Evolutionary conservation across 2,329 filamentous ascomycete genomes (phyloP).

Genomic region (Lachnellula hyalina): DNA sequence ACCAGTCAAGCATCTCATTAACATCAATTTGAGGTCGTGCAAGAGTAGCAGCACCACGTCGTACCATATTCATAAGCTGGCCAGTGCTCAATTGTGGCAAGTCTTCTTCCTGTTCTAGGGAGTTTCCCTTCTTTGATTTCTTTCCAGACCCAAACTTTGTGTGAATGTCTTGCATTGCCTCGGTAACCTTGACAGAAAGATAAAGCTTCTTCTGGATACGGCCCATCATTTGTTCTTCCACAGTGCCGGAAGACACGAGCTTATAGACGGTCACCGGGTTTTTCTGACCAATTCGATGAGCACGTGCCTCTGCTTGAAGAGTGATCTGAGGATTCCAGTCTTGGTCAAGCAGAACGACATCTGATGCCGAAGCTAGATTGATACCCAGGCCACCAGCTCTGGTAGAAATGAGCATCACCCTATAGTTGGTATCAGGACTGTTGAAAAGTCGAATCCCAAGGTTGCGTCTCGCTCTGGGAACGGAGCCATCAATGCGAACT

Average conservation of each 20-base stretch:
- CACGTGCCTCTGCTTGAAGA: constrained; percentile 86
- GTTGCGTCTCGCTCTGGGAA: constrained; percentile 80
- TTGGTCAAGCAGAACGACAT: constrained; percentile 93
- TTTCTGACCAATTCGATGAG: constrained; percentile 92
- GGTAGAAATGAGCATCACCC: constrained; percentile 89
- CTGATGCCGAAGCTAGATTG: constrained; percentile 92
- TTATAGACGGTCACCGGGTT: constrained; percentile 95
- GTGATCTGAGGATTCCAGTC: constrained; percentile 99
- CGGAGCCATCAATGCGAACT: constrained; percentile 75
- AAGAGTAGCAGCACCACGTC: constrained; percentile 48
- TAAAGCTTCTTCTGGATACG: constrained; percentile 51
- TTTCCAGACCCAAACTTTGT: constrained; percentile 29
- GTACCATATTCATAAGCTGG: constrained; percentile 49
- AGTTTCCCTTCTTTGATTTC: constrained; percentile 27
- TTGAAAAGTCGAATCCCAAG: constrained; percentile 94
- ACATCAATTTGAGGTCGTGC: constrained; percentile 47
- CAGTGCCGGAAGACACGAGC: constrained; percentile 78
- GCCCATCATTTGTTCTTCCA: constrained; percentile 77
- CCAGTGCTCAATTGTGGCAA: constrained; percentile 46
- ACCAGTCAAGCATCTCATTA: constrained; percentile 51
- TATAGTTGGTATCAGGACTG: constrained; percentile 70
- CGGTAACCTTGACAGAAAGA: constrained; percentile 54
- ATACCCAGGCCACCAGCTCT: constrained; percentile 94
- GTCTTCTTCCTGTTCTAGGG: constrained; percentile 34
- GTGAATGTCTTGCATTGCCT: constrained; percentile 51